These are phyloP conservation scores for Botrytis byssoidea DNA, from an alignment of 2,329 filamentous ascomycete species.

Conservation along the genomic window DNA sequence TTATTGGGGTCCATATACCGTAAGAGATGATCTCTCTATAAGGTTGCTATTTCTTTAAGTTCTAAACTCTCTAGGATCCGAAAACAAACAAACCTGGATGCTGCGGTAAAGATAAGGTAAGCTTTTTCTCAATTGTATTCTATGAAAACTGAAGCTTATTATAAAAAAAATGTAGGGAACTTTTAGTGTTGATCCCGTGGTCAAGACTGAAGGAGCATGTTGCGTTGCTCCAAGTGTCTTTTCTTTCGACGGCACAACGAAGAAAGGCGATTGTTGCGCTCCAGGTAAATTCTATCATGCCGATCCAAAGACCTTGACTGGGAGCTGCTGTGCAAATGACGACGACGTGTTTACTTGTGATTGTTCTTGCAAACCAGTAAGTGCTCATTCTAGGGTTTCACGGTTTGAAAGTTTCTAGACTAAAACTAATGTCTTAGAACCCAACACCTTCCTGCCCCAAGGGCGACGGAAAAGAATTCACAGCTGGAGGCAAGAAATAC, in stretches of 20 bases:
- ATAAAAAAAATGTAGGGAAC: neutral
- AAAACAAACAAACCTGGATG: neutral
- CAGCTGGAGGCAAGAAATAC: constrained; percentile 1
- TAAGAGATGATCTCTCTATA: neutral
- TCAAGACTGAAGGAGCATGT: constrained; percentile 5
- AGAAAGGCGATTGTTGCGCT: constrained; percentile 2
- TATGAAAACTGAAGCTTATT: neutral
- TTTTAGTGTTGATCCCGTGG: neutral
- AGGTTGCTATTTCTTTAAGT: too few species aligned
- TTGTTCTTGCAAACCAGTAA: constrained; percentile 18
- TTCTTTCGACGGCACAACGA: neutral
- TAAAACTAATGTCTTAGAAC: neutral
- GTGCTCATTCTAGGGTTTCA: neutral
- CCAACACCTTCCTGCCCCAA: constrained; percentile 10
- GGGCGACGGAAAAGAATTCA: neutral
- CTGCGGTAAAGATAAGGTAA: constrained; percentile 8
- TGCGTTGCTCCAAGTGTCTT: constrained; percentile 8
- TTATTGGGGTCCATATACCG: constrained; percentile 15
- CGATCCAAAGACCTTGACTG: neutral
- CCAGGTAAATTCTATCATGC: neutral
- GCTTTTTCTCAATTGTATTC: neutral
- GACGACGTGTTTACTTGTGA: constrained; percentile 15
- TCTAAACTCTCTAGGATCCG: neutral
- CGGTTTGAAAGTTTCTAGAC: neutral
- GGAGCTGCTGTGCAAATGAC: constrained; percentile 3